Evolutionary conservation across 1,284 basidiomycete species (phyloP).

Genomic region (Spongiforma sp.): DNA sequence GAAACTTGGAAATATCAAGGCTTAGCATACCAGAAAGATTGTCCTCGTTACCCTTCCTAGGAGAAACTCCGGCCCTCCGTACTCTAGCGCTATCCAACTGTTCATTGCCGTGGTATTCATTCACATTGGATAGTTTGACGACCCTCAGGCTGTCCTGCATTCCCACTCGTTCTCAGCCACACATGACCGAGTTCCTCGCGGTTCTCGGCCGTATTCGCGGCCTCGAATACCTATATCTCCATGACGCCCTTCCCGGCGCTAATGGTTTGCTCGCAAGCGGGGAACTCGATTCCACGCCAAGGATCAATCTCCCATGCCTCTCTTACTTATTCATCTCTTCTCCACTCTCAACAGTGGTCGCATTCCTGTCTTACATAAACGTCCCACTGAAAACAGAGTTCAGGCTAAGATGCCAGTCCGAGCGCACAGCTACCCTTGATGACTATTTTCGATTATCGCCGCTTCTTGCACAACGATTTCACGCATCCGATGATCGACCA

Average conservation of each 20-base stretch:
- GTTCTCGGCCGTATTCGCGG: constrained; percentile 32
- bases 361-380: constrained; percentile 12
- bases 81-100: constrained; percentile 31
- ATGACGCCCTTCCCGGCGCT: constrained; percentile 23
- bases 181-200: constrained; percentile 24
- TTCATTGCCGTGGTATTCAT: constrained; percentile 28
- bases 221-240: constrained; percentile 33
- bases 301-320: constrained; percentile 13
- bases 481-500: neutral
- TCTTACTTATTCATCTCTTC: constrained; percentile 7
- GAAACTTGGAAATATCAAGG: neutral
- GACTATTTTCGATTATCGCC: neutral
- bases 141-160: constrained; percentile 23
- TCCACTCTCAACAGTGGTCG: neutral
- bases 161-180: constrained; percentile 12
- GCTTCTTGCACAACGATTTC: neutral
- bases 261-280: neutral
- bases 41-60: neutral
- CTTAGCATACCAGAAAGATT: neutral
- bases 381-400: neutral
- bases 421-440: no score
- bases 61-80: constrained; percentile 30
- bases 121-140: constrained; percentile 31
- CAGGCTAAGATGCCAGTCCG: no score
- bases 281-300: neutral